Evolutionary conservation across 768 basidiomycete genomes (phyloP).

Genomic region (Daedaleopsis sinensis): DNA sequence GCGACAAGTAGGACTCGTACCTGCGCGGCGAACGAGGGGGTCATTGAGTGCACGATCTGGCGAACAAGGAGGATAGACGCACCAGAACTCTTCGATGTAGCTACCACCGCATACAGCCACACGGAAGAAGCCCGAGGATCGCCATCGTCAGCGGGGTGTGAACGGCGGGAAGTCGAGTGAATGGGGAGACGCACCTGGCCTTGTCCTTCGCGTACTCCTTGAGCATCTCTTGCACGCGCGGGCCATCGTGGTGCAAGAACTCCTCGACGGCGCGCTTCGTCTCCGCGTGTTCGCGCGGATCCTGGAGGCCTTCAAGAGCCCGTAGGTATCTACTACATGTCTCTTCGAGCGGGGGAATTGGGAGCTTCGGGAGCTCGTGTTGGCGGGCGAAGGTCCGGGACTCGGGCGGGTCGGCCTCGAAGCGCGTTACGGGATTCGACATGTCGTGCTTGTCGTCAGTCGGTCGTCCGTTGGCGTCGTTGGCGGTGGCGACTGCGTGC

Average conservation of each 20-base stretch:
- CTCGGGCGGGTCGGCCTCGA: conserved; percentile 25
- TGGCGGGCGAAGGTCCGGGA: conserved; percentile 61
- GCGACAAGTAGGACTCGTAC: conserved; percentile 90
- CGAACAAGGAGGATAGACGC: conserved; percentile 29
- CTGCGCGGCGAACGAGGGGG: conserved; percentile 35
- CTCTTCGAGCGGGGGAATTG: conserved; percentile 87
- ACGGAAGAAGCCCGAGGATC: conserved; percentile 5
- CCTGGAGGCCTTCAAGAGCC: conserved; percentile 84
- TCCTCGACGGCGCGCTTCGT: conserved; percentile 77
- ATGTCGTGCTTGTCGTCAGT: no score
- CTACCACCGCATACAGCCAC: conserved; percentile 38
- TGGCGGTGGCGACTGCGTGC: background rate
- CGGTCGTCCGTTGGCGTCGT: background rate
- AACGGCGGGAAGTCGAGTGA: no score
- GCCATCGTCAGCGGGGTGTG: background rate
- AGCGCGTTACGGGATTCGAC: conserved; percentile 26
- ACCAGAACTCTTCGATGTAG: conserved; percentile 98
- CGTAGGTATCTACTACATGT: conserved; percentile 83
- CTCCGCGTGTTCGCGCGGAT: conserved; percentile 73
- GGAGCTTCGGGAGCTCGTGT: conserved; percentile 82
- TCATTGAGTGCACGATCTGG: no score
- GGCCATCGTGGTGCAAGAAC: conserved; percentile 82
- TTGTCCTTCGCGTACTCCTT: conserved; percentile 76
- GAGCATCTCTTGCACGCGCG: no score
- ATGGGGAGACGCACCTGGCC: conserved; percentile 63